Base-by-base conservation (phyloP, 352 stramenopile species). In the Phytophthora sp. region DNA sequence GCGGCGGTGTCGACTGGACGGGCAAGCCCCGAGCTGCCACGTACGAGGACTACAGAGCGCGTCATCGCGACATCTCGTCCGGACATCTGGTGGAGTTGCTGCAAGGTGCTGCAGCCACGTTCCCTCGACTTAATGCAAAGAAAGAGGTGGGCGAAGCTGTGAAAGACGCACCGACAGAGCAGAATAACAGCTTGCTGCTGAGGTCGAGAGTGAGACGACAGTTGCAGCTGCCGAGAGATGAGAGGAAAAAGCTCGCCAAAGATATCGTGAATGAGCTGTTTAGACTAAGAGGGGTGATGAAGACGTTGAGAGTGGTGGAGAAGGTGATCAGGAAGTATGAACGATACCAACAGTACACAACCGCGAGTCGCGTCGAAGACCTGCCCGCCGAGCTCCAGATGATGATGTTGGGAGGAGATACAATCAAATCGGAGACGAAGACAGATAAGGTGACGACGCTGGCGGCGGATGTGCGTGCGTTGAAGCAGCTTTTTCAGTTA, bases 311-410 rank as follows among this genome's bases (percentile, higher is more conserved):
- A 15, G 62, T 87, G 12, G 84, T 94, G 20, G 77, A 79, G 56
- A 80, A 81, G 17, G 77, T 94, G 11, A 84, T 94, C 5, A 74
- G 69, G 41, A 94, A 92, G 54, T 92, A 87, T 61, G 81, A 91
- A 41, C 74, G 81, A 3, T 66, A 91, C 18, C 67, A 73, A 30
- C 62, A 87, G 64, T 92, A 88, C 48, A 76, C 76, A 5, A 53
- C 72, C 1, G 77, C 75, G 13, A 69, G 24, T 15, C 69, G 76
- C 31, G 54, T 89, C 18, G 77, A 89, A 5, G 83, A 88, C 15
- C 30, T 94, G 18, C 83, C 83, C 0, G 6, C 20, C 18, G 69
- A 88, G 11, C 55, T 92, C 13, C 82, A 77, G 8, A 17, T 69
- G 11, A 69, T 82, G 41, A 42, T 91, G 44, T 18, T 68, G 24